These are phyloP conservation scores for Usnea hakonensis DNA, from an alignment of 495 filamentous ascomycete genomes.

Conservation along the genomic window DNA sequence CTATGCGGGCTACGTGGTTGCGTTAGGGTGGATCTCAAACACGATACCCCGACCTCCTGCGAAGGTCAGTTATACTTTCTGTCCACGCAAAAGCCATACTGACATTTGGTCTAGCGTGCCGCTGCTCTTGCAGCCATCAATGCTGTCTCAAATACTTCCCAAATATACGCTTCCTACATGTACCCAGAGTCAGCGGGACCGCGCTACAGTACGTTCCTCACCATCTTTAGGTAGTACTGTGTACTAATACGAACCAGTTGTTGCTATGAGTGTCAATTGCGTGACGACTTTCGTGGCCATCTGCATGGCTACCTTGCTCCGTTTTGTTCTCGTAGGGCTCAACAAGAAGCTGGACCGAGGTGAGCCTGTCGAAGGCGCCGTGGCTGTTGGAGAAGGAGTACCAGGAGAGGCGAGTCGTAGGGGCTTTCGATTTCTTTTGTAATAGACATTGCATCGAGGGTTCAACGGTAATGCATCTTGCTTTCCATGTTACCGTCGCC, in stretches of 20 bases:
- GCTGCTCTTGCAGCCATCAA: constrained; percentile 78
- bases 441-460: background rate
- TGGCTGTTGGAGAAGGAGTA: constrained; percentile 31
- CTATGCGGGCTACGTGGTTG: constrained; percentile 59
- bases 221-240: background rate
- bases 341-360: constrained; percentile 63
- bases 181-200: constrained; percentile 48
- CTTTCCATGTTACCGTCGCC: background rate
- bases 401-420: constrained; percentile 48
- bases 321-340: constrained; percentile 56
- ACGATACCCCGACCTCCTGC: constrained; percentile 74
- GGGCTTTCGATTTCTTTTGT: constrained; percentile 59
- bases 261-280: constrained; percentile 71
- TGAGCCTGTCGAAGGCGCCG: constrained; percentile 37
- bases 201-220: constrained; percentile 34
- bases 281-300: constrained; percentile 60
- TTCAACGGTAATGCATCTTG: background rate
- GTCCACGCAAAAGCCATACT: background rate
- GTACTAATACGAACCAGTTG: constrained; percentile 29
- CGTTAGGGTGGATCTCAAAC: constrained; percentile 71
- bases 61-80: constrained; percentile 37
- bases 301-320: constrained; percentile 52
- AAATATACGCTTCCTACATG: constrained; percentile 72
- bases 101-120: constrained; percentile 42
- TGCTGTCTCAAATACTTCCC: constrained; percentile 60